Base-by-base conservation (phyloP, 805 yeast species). In the Candida lessepsii region DNA sequence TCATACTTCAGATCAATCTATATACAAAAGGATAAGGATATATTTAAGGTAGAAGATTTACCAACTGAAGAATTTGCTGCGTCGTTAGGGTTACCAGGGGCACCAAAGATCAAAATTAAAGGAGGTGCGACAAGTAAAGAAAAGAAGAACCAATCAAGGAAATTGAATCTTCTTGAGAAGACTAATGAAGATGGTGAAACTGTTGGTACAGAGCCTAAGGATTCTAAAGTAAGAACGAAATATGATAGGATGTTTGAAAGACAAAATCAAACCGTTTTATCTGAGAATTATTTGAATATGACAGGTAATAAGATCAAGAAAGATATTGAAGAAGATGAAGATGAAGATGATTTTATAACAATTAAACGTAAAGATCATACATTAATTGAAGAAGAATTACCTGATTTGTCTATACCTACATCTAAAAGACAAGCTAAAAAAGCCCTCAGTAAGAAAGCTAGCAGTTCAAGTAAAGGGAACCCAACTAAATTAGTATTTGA, bases 191-290 rank as follows among this genome's bases (percentile, higher is more conserved):
- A 84, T 41, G 95, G 91, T 41, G 87, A 78, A 29, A 47, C 67
- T 14, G 67, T 54, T 2, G 70, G 61, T 49, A 52, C 50, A n/a
- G 71, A 57, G 40, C 47, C 50, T 30, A 75, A 50, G n/a, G 71
- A 57, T 40, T 47, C 50, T 30, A 75, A 76, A 50, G 83, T 80
- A 2, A 78, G 89, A 54, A 93, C 97, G 11, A 91, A 86, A 60
- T 87, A 87, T 57, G 99, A 93, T 61, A 78, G 90, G 47, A 90
- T 93, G 96, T 93, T 93, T 64, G 95, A 88, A 60, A 78, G 99
- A 60, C 76, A 86, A 59, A 93, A 93, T 61, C 98, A 93, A 67
- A 84, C 85, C 39, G 95, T 93, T 14, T 70, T 93, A 38, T 83
- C 96, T 35, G 93, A 90, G 52, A 95, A 91, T 58, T 93, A 89